Evolutionary conservation across 352 stramenopile species (phyloP), one percentile per base, ranked within the genome.

Genomic region (Globisporangium solare): DNA sequence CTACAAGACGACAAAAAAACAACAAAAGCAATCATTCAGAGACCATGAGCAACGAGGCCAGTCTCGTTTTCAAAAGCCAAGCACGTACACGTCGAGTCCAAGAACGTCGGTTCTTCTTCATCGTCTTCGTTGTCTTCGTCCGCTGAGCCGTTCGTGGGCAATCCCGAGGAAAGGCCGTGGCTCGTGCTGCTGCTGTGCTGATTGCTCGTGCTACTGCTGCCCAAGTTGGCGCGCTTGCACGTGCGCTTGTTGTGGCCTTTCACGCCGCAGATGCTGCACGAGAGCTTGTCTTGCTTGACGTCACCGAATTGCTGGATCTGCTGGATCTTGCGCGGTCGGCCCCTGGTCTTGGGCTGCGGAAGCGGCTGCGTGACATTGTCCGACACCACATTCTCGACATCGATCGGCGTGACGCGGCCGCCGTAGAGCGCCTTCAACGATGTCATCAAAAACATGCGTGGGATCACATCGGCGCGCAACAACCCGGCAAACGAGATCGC

Each of bases 231-330:
- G 17, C 76, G 74, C 56, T 90, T 92, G 70, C 82, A 92, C 37
- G 82, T 92, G 18, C 82, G 73, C 55, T 92, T 92, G 68, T 92
- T 92, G 73, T 92, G 82, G 11, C 82, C 82, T 67, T 90, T 89
- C 35, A 92, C 70, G 45, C 82, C 79, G 49, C 82, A 92, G 14
- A 92, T 66, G 63, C 82, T 90, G 66, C 82, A 92, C 8, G 76
- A 72, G 10, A 92, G 73, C 51, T 88, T 89, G 45, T 89, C 79
- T 53, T 85, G 74, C 57, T 88, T 89, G 7, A 63, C 53, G 40
- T 88, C 76, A 1, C 68, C 72, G 40, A 88, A 83, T 59, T 89
- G 79, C 56, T 89, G 79, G 53, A 92, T 92, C 48, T 89, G 82
- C 56, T 89, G 79, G 14, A 92, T 65, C 54, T 92, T 92, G 50